Conservation (phyloP, 441 rosid species). For the Lepidium campestre region DNA sequence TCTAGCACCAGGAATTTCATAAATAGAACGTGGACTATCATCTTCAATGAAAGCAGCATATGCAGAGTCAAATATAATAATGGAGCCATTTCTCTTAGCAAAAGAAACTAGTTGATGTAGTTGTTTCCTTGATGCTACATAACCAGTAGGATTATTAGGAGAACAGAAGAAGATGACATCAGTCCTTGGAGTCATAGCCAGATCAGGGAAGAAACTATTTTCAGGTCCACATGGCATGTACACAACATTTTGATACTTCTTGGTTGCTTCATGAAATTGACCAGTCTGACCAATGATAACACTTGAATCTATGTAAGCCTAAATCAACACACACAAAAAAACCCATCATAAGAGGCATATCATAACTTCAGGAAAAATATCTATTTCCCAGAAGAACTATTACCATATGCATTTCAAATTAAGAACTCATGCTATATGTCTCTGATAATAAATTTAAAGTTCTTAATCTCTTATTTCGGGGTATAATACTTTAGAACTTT, state of each 20-base stretch:
- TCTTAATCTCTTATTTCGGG: too few species aligned
- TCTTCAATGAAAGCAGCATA: slow-evolving; percentile 53
- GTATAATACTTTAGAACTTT: too few species aligned
- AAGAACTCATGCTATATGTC: too few species aligned
- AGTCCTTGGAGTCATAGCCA: slow-evolving; percentile 38
- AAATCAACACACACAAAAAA: slow-evolving; percentile 7
- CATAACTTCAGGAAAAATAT: too few species aligned
- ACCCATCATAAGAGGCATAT: not conserved
- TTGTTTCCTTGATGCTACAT: slow-evolving; percentile 50
- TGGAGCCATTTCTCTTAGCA: slow-evolving; percentile 57
- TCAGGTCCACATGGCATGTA: slow-evolving; percentile 51
- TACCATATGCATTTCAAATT: too few species aligned
- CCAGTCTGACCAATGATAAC: slow-evolving; percentile 70
- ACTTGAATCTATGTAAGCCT: slow-evolving; percentile 69
- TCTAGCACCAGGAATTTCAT: slow-evolving; percentile 66
- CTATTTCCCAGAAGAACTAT: too few species aligned
- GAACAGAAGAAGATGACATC: slow-evolving; percentile 78
- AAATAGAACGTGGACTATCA: slow-evolving; percentile 60
- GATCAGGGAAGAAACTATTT: slow-evolving; percentile 56
- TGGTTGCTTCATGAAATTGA: slow-evolving; percentile 37
- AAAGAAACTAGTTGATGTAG: slow-evolving; percentile 50
- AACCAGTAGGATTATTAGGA: slow-evolving; percentile 75
- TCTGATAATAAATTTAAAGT: too few species aligned
- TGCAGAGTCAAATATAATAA: slow-evolving; percentile 59
- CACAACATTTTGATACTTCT: slow-evolving; percentile 47